Evolutionary conservation across 1,284 basidiomycete genomes (phyloP), one percentile per base, ranked within the genome.

Genomic region (Melampsora americana): DNA sequence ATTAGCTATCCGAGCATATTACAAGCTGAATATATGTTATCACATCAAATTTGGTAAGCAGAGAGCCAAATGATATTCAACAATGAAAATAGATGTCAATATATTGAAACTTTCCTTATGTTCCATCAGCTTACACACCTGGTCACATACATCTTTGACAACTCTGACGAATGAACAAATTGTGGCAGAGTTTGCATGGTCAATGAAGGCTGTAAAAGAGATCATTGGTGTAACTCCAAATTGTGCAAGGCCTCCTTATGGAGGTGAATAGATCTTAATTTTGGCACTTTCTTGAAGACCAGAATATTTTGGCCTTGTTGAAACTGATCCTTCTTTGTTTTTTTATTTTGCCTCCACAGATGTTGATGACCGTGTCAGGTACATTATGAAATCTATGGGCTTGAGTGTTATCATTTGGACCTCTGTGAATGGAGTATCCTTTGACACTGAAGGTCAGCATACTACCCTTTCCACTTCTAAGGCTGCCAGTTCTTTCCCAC

Each of bases 161-260:
- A 88, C 88, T 50, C 86, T 94, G 78, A 89, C 92, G 64, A 98
- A 89, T 81, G 89, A 89, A 81, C 86, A 96, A 85, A 88, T 97
- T 77, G 92, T 97, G 26, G 93, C 93, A 28, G 94, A 97, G 84
- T 87, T 98, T 66, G 93, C 91, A 65, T 98, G 92, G 90, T 92
- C 92, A 77, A 80, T 79, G 77, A 79, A 82, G 76, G 68, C 80
- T 65, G 81, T 82, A 69, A 77, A 79, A 53, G 78, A 79, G n/a
- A 79, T 80, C 61, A 80, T 80, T 35, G 82, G 82, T 59, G 80
- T 83, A 53, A 80, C 80, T 16, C 80, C 81, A 69, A 80, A 79
- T 78, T 80, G 80, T 53, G 81, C 80, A 78, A 80, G 77, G 30
- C 82, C 82, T 42, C 81, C 82, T 39, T 82, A 82, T 78, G 81